These are phyloP conservation scores for Vickermania ingenoplastis DNA, from an alignment of 208 protist genomes.

Conservation along the genomic window DNA sequence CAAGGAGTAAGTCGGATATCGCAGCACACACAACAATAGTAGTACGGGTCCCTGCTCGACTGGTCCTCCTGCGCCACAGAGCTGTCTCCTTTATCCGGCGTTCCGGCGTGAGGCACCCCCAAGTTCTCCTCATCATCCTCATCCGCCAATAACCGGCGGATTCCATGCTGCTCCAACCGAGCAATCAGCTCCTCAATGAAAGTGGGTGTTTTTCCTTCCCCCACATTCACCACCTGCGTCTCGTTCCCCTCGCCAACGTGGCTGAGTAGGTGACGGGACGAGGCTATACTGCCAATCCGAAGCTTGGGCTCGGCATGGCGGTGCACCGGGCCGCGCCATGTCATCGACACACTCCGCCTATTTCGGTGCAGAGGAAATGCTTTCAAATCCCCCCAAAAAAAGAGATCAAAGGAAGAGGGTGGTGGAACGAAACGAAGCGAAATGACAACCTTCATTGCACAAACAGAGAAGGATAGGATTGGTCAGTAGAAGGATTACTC, in stretches of 20 bases:
- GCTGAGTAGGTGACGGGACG: constrained; percentile 11
- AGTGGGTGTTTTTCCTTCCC: constrained; percentile 36
- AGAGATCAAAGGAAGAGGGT: too few relatives aligned
- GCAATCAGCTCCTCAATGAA: constrained; percentile 57
- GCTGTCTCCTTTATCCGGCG: too few relatives aligned
- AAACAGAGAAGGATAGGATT: too few relatives aligned
- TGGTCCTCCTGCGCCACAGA: not conserved
- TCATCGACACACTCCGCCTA: too few relatives aligned
- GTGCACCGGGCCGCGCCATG: too few relatives aligned
- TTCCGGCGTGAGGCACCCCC: not conserved
- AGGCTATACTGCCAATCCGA: not conserved
- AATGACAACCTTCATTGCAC: too few relatives aligned
- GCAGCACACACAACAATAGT: constrained; percentile 81
- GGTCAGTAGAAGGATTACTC: too few relatives aligned
- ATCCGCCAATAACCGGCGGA: constrained; percentile 40
- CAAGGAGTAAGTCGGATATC: constrained; percentile 50
- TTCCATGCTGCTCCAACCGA: constrained; percentile 74
- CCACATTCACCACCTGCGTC: constrained; percentile 64
- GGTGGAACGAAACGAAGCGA: too few relatives aligned
- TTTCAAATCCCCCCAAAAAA: too few relatives aligned
- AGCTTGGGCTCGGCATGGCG: too few relatives aligned
- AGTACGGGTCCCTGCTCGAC: constrained; percentile 48
- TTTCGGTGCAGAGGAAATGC: too few relatives aligned
- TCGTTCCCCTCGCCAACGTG: too few relatives aligned
- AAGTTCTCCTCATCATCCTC: constrained; percentile 10